phyloP scores from a whole-genome alignment of 1,284 basidiomycete genomes.

The Fomitopsis schrenkii region DNA sequence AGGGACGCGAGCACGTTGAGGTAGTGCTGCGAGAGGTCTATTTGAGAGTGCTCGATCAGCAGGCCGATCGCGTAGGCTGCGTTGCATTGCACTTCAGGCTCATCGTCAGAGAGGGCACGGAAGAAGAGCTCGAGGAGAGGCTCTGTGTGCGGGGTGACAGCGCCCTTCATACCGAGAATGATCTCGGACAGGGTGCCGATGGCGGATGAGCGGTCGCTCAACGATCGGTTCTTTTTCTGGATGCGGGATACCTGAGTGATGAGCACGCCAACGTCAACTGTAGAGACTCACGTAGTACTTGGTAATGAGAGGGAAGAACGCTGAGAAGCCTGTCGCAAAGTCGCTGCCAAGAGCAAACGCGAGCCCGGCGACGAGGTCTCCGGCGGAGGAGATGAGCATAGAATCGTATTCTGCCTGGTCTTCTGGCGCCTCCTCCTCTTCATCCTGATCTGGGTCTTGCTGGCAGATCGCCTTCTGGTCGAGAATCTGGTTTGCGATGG shows the following conservation, averaged over 20 bases:
- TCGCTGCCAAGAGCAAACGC: constrained; percentile 83
- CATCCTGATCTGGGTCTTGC: constrained; percentile 94
- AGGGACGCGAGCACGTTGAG: constrained; percentile 76
- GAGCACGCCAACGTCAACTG: background rate
- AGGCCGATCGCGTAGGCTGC: constrained; percentile 94
- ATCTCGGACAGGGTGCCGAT: constrained; percentile 96
- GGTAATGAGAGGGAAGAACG: constrained; percentile 87
- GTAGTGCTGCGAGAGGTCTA: constrained; percentile 86
- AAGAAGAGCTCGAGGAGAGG: constrained; percentile 84
- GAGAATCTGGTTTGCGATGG: constrained; percentile 78
- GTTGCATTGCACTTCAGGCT: constrained; percentile 93
- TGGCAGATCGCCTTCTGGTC: constrained; percentile 95
- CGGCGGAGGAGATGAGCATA: constrained; percentile 90
- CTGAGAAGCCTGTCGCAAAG: constrained; percentile 81
- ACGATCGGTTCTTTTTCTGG: constrained; percentile 80
- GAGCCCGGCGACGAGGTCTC: constrained; percentile 91
- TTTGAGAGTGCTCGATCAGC: constrained; percentile 83
- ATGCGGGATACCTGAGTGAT: background rate
- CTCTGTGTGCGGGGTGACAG: constrained; percentile 85
- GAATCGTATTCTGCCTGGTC: constrained; percentile 97
- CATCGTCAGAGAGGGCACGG: constrained; percentile 79
- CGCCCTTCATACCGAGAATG: constrained; percentile 87
- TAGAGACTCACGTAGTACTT: constrained; percentile 82
- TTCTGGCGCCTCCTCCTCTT: constrained; percentile 74
- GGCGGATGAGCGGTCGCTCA: constrained; percentile 90